Conservation (phyloP, 441 rosid species). For the Populus hybrid region DNA sequence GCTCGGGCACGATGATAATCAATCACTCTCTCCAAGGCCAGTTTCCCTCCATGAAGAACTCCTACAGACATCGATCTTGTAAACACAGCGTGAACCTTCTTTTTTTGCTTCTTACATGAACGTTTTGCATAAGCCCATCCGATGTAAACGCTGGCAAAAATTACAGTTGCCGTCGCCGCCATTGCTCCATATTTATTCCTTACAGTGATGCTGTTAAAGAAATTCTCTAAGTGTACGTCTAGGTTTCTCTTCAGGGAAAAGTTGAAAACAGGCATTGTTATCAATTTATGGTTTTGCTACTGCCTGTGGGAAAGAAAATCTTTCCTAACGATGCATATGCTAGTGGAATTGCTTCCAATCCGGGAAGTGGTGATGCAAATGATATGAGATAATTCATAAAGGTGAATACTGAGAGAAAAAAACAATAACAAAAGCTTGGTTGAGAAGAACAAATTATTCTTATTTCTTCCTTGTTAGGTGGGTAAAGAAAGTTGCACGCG, state of each 20-base stretch:
- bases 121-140: conserved; percentile 39
- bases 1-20: conserved; percentile 39
- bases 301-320: neutral
- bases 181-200: conserved; percentile 40
- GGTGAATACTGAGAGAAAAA: neutral
- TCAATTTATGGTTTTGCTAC: neutral
- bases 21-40: conserved; percentile 51
- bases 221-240: conserved; percentile 15
- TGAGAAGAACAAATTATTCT: conserved; percentile 4
- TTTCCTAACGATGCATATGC: neutral
- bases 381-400: neutral
- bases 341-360: neutral
- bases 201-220: conserved; percentile 21
- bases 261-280: neutral
- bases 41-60: conserved; percentile 52
- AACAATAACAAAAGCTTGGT: neutral
- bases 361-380: neutral
- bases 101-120: conserved; percentile 17
- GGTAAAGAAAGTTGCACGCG: conserved; percentile 4
- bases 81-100: neutral
- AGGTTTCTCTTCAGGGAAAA: neutral
- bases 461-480: conserved; percentile 20
- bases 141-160: conserved; percentile 41
- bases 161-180: conserved; percentile 33
- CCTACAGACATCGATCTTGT: conserved; percentile 50